Conservation (phyloP, 345 rosid species). For the Populus alba region DNA sequence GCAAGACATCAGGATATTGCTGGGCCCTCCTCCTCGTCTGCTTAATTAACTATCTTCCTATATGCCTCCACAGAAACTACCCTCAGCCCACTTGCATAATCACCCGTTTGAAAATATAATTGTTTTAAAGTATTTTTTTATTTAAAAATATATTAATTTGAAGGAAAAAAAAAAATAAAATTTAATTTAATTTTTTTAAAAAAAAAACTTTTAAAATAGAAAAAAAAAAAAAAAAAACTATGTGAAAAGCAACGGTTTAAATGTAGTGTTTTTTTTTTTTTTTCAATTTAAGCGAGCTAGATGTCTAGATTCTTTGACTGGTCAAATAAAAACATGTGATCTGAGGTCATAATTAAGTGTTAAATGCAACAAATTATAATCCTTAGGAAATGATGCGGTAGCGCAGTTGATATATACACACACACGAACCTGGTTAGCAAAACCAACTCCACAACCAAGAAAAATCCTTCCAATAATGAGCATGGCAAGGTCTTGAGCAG, state of each 20-base stretch:
- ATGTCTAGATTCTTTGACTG: neutral
- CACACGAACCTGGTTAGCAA: conserved; percentile 70
- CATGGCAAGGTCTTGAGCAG: conserved; percentile 82
- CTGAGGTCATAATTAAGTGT: neutral
- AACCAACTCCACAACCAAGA: conserved; percentile 94
- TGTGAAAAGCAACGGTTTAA: neutral
- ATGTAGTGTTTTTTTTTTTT: neutral
- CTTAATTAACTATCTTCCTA: neutral
- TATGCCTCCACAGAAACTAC: neutral
- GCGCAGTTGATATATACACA: neutral
- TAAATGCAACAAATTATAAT: neutral
- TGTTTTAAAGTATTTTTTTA: no score
- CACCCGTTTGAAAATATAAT: no score
- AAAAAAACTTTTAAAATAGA: no score
- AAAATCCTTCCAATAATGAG: conserved; percentile 83
- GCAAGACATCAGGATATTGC: neutral
- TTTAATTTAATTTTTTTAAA: no score
- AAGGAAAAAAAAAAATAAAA: no score
- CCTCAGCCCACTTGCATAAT: neutral
- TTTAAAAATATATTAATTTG: no score
- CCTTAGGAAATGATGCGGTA: neutral
- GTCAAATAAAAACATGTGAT: neutral
- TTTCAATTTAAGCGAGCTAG: neutral
- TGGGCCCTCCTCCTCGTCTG: neutral
- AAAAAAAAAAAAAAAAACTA: no score